Evolutionary conservation across 2,329 filamentous ascomycete genomes (phyloP).

Genomic region (Ceratocystis diversiconidia): DNA sequence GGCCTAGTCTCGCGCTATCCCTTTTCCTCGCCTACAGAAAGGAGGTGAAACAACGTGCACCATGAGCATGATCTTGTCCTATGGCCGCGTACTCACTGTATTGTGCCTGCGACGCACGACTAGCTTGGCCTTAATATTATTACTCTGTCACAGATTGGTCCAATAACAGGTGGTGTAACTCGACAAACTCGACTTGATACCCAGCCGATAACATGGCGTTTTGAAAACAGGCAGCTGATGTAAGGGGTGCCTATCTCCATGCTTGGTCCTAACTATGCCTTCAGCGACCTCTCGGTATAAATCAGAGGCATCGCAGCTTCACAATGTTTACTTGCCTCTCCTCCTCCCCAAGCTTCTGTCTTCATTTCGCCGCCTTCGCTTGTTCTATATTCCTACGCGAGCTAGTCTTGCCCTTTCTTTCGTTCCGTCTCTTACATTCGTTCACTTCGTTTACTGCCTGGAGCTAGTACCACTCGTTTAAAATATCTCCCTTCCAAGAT

Average conservation of each 20-base stretch:
- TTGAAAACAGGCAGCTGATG: neutral
- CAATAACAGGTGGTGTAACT: constrained; percentile 1
- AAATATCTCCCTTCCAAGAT: neutral
- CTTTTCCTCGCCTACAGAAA: neutral
- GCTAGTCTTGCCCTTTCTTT: neutral
- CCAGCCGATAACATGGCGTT: neutral
- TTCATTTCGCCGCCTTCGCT: neutral
- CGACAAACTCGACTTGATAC: neutral
- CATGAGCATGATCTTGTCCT: neutral
- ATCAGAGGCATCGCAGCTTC: neutral
- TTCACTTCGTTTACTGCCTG: neutral
- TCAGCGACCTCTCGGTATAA: neutral
- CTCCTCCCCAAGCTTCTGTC: neutral
- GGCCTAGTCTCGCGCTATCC: too few species aligned
- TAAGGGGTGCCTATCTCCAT: neutral
- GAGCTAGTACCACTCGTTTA: neutral
- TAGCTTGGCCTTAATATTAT: neutral
- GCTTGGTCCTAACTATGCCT: neutral
- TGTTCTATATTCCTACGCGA: neutral
- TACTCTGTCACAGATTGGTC: neutral
- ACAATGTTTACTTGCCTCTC: neutral
- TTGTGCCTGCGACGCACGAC: neutral
- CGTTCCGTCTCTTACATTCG: neutral
- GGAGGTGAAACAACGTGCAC: neutral
- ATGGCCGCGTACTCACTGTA: too few species aligned